These are phyloP conservation scores for Arxiozyma bovina DNA, from an alignment of 1,139 yeast genomes.

Conservation along the genomic window DNA sequence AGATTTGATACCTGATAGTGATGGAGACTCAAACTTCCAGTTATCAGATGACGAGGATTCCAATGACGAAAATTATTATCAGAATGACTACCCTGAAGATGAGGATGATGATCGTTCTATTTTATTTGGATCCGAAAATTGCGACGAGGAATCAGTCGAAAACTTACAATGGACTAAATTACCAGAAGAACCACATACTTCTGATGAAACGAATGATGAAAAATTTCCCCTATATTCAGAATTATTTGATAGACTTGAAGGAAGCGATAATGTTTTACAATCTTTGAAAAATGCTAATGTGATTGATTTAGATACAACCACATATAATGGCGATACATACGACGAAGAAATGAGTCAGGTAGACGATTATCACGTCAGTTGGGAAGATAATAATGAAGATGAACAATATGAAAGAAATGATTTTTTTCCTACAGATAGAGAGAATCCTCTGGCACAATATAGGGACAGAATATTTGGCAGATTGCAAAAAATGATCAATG, in stretches of 20 bases:
- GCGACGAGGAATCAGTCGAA: slow-evolving; percentile 17
- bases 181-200: slow-evolving; percentile 1
- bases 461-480: slow-evolving; percentile 54
- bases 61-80: slow-evolving; percentile 83
- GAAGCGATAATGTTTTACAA: slow-evolving; percentile 24
- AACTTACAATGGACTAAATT: slow-evolving; percentile 3
- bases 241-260: slow-evolving; percentile 30
- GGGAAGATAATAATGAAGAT: slow-evolving; percentile 22
- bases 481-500: slow-evolving; percentile 42
- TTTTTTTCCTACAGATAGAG: slow-evolving; percentile 46
- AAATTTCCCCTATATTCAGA: slow-evolving; percentile 22
- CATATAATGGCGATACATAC: slow-evolving; percentile 11
- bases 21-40: slow-evolving; percentile 33
- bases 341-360: slow-evolving; percentile 26
- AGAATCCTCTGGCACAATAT: slow-evolving; percentile 54
- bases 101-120: slow-evolving; percentile 51
- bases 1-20: slow-evolving; percentile 45
- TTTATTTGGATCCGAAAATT: slow-evolving; percentile 34
- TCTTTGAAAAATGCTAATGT: slow-evolving; percentile 19
- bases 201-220: slow-evolving; percentile 9
- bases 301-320: slow-evolving; percentile 18
- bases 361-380: slow-evolving; percentile 16
- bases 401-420: slow-evolving; percentile 37
- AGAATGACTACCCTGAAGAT: slow-evolving; percentile 91
- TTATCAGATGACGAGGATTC: slow-evolving; percentile 63